These are phyloP conservation scores for Xylaria sp. DNA, from an alignment of 2,329 filamentous ascomycete genomes.

Conservation along the genomic window DNA sequence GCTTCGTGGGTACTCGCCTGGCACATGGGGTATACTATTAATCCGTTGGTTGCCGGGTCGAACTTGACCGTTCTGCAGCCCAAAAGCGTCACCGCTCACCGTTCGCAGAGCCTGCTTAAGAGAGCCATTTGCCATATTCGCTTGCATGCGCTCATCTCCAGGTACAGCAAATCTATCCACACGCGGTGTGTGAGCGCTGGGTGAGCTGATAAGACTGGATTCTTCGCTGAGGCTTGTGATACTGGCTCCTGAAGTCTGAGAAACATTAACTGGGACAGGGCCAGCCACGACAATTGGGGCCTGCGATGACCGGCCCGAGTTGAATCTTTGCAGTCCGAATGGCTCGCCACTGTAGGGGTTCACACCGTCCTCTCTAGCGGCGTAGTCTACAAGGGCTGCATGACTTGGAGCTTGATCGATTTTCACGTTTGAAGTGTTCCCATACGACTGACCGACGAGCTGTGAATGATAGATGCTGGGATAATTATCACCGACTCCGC, in stretches of 20 bases:
- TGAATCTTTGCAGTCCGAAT: conserved; percentile 41
- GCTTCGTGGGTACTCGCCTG: conserved; percentile 47
- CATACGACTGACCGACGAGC: conserved; percentile 55
- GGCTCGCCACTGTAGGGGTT: conserved; percentile 67
- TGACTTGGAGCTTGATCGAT: conserved; percentile 63
- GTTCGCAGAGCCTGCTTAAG: conserved; percentile 33
- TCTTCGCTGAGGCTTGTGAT: conserved; percentile 39
- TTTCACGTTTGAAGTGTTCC: conserved; percentile 57
- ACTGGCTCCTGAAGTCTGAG: conserved; percentile 37
- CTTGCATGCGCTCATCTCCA: conserved; percentile 15
- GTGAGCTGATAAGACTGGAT: conserved; percentile 40
- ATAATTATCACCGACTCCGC: conserved; percentile 53
- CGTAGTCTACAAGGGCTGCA: conserved; percentile 61
- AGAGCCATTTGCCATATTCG: conserved; percentile 36
- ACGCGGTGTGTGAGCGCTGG: conserved; percentile 11
- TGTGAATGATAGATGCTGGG: conserved; percentile 40
- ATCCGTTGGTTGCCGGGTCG: conserved; percentile 34
- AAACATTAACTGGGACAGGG: conserved; percentile 30
- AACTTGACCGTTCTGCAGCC: conserved; percentile 38
- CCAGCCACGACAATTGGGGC: conserved; percentile 41
- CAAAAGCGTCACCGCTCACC: conserved; percentile 30
- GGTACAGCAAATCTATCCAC: conserved; percentile 5
- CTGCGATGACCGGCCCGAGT: conserved; percentile 36
- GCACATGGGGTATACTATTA: conserved; percentile 47
- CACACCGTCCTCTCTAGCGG: conserved; percentile 65